A percentile compares a stretch with the other conserved stretches of the same genome.
phyloP scores from a whole-genome alignment of 495 filamentous ascomycete genomes.

The Sordaria brevicollis region DNA sequence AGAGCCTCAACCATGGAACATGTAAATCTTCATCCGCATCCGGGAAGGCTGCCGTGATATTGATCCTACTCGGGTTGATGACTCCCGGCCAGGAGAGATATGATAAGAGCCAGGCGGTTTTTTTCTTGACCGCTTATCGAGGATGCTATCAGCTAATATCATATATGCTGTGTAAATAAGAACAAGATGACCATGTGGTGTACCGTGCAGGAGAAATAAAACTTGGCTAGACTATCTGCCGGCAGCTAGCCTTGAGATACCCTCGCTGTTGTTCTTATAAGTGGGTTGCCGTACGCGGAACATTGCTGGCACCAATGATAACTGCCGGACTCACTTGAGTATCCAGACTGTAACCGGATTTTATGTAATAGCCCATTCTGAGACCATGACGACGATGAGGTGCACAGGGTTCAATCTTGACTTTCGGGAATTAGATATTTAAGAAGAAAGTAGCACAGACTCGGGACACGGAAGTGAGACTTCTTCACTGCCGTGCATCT shows the following conservation, averaged over 20 bases:
- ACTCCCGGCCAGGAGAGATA: not conserved
- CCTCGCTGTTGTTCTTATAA: not conserved
- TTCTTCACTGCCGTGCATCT: not conserved
- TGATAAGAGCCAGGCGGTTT: not conserved
- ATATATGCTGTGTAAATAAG: not conserved
- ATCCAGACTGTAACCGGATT: not conserved
- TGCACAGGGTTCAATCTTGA: not conserved
- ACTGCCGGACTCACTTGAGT: not conserved
- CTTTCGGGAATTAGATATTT: not conserved
- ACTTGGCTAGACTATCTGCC: not conserved
- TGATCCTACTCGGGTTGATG: not conserved
- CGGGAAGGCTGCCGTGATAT: not conserved
- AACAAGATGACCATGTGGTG: not conserved
- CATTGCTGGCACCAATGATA: not conserved
- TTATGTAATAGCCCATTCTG: not conserved
- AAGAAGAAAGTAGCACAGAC: not conserved
- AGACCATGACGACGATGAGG: not conserved
- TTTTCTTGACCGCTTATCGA: not conserved
- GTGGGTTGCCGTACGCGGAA: not conserved
- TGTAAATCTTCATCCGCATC: not conserved
- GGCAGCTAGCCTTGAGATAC: not conserved
- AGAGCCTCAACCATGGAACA: not conserved
- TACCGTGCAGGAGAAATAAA: not conserved
- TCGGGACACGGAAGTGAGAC: not conserved
- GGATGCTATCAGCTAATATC: not conserved